Conservation (phyloP, 2,329 filamentous ascomycete genomes). For the Neocatenulostroma microsporum region DNA sequence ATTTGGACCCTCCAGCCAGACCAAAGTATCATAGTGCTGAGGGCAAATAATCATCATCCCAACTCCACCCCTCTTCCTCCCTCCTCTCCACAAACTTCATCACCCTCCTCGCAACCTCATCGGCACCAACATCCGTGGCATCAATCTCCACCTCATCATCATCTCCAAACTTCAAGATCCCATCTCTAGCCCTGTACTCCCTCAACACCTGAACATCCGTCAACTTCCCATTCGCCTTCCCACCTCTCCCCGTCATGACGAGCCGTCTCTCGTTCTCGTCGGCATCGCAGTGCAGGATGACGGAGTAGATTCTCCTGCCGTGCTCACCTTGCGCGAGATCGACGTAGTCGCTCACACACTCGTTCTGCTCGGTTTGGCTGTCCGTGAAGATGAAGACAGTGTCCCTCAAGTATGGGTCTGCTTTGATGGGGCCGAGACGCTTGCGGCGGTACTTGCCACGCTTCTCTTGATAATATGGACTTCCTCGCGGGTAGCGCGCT, state of each 20-base stretch:
- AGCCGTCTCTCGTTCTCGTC: conserved; percentile 6
- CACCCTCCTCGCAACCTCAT: conserved; percentile 4
- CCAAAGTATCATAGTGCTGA: no score
- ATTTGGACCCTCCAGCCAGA: no score
- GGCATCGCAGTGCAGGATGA: conserved; percentile 7
- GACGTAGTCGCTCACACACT: conserved; percentile 8
- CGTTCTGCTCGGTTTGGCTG: conserved; percentile 7
- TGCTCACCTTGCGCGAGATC: conserved; percentile 1
- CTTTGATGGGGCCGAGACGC: conserved; percentile 1
- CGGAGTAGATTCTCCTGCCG: conserved; percentile 7
- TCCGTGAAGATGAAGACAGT: conserved; percentile 9
- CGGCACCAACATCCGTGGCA: conserved; percentile 1
- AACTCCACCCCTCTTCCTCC: conserved; percentile 5
- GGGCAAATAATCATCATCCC: not conserved
- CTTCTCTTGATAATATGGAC: conserved; percentile 1
- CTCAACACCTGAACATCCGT: conserved; percentile 2
- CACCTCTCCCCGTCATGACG: not conserved
- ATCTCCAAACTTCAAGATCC: conserved; percentile 6
- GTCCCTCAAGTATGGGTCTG: conserved; percentile 1
- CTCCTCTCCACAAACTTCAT: conserved; percentile 1
- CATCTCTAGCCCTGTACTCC: conserved; percentile 1
- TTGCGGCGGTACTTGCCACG: conserved; percentile 4
- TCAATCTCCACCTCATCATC: conserved; percentile 8
- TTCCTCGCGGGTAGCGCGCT: conserved; percentile 1
- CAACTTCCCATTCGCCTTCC: conserved; percentile 2